Percentiles rank a stretch among this genome's conserved stretches.
These are phyloP conservation scores for Sclerotinia sclerotiorum DNA, from an alignment of 2,329 filamentous ascomycete genomes.

Conservation along the genomic window DNA sequence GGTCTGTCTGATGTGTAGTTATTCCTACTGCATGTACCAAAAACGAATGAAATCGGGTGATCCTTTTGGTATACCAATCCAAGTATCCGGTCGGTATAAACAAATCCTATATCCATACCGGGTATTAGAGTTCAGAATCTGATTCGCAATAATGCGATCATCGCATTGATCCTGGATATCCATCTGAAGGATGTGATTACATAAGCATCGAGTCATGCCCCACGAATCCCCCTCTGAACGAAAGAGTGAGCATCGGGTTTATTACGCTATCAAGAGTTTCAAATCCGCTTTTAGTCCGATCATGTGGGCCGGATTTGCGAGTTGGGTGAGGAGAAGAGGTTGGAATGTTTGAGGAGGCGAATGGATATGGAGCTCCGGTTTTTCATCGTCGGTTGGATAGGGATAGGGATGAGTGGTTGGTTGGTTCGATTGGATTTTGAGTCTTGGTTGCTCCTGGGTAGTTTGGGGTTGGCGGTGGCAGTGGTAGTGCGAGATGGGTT, in stretches of 20 bases:
- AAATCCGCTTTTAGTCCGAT: not conserved
- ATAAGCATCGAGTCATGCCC: conserved; percentile 12
- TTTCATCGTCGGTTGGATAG: not conserved
- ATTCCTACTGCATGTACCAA: too few relatives aligned
- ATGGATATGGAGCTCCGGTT: conserved; percentile 1
- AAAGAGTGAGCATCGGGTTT: not conserved
- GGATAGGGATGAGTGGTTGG: too few relatives aligned
- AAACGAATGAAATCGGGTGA: too few relatives aligned
- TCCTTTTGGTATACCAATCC: too few relatives aligned
- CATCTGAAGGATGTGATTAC: not conserved
- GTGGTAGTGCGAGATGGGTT: not conserved
- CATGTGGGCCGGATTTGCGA: not conserved
- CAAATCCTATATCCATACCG: too few relatives aligned
- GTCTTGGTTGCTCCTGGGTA: not conserved
- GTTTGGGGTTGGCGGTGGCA: not conserved
- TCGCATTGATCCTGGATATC: too few relatives aligned
- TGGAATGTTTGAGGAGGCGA: not conserved
- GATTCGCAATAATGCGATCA: too few relatives aligned
- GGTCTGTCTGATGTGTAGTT: too few relatives aligned
- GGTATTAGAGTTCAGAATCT: too few relatives aligned
- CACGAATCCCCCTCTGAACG: not conserved
- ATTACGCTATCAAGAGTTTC: conserved; percentile 4
- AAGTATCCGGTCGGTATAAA: too few relatives aligned
- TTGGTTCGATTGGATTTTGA: not conserved
- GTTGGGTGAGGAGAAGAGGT: not conserved